A percentile compares a stretch with the other conserved stretches of the same genome.
phyloP scores from a whole-genome alignment of 257 asterid species.

The Jacaranda copaia region DNA sequence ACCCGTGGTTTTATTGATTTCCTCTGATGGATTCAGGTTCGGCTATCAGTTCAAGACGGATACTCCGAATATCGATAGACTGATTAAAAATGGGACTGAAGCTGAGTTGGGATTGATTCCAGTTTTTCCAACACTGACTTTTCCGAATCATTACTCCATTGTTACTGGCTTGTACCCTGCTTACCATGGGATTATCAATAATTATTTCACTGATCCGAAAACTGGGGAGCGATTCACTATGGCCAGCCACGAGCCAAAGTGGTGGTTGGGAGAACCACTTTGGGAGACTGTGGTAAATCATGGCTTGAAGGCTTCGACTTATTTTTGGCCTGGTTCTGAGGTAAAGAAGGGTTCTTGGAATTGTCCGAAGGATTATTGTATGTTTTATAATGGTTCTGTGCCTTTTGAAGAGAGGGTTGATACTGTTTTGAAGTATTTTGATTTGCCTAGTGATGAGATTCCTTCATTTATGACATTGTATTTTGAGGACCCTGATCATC shows the following conservation, averaged over 20 bases:
- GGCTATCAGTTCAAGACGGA: constrained; percentile 76
- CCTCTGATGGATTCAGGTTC: constrained; percentile 77
- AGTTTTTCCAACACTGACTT: constrained; percentile 74
- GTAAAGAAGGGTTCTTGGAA: constrained; percentile 68
- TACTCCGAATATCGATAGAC: constrained; percentile 57
- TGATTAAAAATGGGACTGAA: constrained; percentile 67
- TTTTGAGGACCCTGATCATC: constrained; percentile 82
- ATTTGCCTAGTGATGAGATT: constrained; percentile 58
- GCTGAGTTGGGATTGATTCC: constrained; percentile 73
- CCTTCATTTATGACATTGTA: constrained; percentile 73
- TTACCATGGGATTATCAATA: constrained; percentile 73
- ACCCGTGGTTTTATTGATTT: constrained; percentile 68
- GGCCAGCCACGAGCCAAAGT: constrained; percentile 65
- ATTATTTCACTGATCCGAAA: constrained; percentile 60
- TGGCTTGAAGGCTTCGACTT: constrained; percentile 72
- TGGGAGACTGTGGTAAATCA: constrained; percentile 75
- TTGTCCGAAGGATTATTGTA: constrained; percentile 57
- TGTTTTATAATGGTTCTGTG: constrained; percentile 62
- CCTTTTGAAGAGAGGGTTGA: constrained; percentile 76
- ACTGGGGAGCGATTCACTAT: constrained; percentile 61
- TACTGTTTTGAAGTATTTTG: constrained; percentile 66
- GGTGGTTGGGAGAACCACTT: constrained; percentile 90
- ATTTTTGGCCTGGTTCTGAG: constrained; percentile 87
- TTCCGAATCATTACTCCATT: constrained; percentile 79
- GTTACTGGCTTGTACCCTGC: constrained; percentile 82